Evolutionary conservation across 2,329 filamentous ascomycete genomes (phyloP), one percentile per base, ranked within the genome.

Genomic region (Pseudogymnoascus sp.): DNA sequence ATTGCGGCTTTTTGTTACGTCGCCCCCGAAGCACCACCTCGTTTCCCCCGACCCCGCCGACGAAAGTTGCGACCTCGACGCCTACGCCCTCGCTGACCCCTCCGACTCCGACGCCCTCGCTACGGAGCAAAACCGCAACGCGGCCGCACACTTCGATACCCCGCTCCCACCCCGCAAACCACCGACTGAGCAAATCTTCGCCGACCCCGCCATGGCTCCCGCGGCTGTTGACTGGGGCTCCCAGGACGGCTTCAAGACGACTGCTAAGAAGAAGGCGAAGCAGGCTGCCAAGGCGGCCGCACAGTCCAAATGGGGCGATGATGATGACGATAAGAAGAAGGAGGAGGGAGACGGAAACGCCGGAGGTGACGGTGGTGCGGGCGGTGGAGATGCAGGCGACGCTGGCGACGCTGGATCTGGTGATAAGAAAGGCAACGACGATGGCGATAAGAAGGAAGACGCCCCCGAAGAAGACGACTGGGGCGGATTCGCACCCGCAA

Each of bases 141-240:
- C 42, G 25, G 42, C 42, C 25, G 42, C 42, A 29, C 42, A 35
- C 21, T 59, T 59, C 35, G 55, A 59, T 59, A 59, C 55, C 55
- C 55, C 55, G 31, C 55, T 59, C 21, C 55, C 55, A 21, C 31
- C 15, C 55, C 55, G 31, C 55, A 37, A 35, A 59, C 31, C 10
- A 7, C 35, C 55, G 55, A 36, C 31, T 36, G 61, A 66, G 39
- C 69, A 73, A 67, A 67, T 83, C 5, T 73, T 84, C 35, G 65
- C 66, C 40, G 79, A 83, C 65, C 80, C 79, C n/a, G 74, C 71
- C 37, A 73, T 75, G 67, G 71, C 74, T 39, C 69, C 75, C 18
- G 73, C 76, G 31, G 74, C 42, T 48, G 42, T 89, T 59, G 85
- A 89, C 69, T 83, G 88, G 63, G 76, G 76, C 21, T 82, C 79